These are phyloP conservation scores for Lagenidium sp. DNA, from an alignment of 352 stramenopile genomes.

Conservation along the genomic window DNA sequence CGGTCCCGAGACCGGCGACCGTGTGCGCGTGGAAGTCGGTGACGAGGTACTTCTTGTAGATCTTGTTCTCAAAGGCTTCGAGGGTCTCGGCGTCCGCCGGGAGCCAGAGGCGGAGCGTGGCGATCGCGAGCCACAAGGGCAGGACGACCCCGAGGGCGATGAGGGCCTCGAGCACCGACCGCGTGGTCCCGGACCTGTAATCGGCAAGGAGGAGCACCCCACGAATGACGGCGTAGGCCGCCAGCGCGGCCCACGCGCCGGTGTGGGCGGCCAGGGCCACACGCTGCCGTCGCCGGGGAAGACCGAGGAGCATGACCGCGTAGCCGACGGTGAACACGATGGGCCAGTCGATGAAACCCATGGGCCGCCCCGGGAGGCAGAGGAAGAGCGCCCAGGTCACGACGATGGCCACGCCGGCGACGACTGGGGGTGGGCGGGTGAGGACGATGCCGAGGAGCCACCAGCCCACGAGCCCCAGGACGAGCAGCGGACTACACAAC, in stretches of 20 bases:
- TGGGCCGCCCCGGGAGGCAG: conserved; percentile 33
- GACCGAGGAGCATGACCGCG: conserved; percentile 16
- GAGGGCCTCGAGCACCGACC: conserved; percentile 24
- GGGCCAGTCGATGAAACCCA: conserved; percentile 43
- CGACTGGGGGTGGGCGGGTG: conserved; percentile 25
- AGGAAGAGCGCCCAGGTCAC: conserved; percentile 43
- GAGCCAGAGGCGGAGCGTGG: conserved; percentile 42
- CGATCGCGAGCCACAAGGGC: conserved; percentile 38
- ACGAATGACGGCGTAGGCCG: conserved; percentile 38
- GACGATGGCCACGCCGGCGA: conserved; percentile 16
- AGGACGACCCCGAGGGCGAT: conserved; percentile 33
- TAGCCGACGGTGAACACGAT: conserved; percentile 37
- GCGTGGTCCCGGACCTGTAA: conserved; percentile 15
- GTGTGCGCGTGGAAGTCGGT: conserved; percentile 44
- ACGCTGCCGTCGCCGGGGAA: conserved; percentile 16
- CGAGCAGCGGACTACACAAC: conserved; percentile 30
- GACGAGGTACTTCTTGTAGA: conserved; percentile 59
- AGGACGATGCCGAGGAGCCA: conserved; percentile 36
- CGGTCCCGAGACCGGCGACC: conserved; percentile 54
- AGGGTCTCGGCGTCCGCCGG: conserved; percentile 36
- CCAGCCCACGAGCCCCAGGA: conserved; percentile 45
- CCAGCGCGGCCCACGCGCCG: not conserved
- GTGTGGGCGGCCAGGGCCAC: not conserved
- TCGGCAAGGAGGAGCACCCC: conserved; percentile 20
- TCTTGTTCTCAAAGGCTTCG: conserved; percentile 46